phyloP scores from a whole-genome alignment of 352 stramenopile genomes.

The Phytopythium vexans region DNA sequence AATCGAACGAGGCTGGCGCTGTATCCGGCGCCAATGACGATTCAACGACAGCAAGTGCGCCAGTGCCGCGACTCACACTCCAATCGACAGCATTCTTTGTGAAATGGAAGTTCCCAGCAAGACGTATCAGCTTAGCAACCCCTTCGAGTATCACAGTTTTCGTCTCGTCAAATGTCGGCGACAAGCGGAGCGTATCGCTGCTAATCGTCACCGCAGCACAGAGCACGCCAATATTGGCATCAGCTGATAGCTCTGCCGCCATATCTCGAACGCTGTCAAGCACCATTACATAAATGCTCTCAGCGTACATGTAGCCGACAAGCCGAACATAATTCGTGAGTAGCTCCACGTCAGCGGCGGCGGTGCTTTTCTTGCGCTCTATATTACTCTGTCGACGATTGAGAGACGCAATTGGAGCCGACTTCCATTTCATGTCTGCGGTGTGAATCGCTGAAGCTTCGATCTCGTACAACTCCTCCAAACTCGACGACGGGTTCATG shows the following conservation, averaged over 20 bases:
- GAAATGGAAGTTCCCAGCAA: constrained; percentile 61
- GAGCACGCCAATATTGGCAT: constrained; percentile 37
- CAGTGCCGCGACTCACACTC: constrained; percentile 47
- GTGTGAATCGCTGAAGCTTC: constrained; percentile 40
- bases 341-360: constrained; percentile 38
- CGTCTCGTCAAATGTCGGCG: constrained; percentile 42
- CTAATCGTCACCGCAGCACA: constrained; percentile 49
- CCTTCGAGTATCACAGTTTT: constrained; percentile 52
- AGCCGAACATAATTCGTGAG: constrained; percentile 51
- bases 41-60: constrained; percentile 26
- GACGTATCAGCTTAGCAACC: constrained; percentile 45
- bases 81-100: constrained; percentile 55
- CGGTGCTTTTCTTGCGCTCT: constrained; percentile 35
- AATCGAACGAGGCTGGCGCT: constrained; percentile 26
- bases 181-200: constrained; percentile 33
- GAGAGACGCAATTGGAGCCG: constrained; percentile 46
- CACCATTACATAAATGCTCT: constrained; percentile 70
- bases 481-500: constrained; percentile 32
- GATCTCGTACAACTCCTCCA: constrained; percentile 48
- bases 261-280: constrained; percentile 34
- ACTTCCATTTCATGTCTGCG: constrained; percentile 62
- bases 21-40: constrained; percentile 21
- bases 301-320: constrained; percentile 70
- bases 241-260: constrained; percentile 24
- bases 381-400: constrained; percentile 27